Evolutionary conservation across 352 stramenopile genomes (phyloP), one percentile per base, ranked within the genome.

Genomic region (Phytophthora capsici): DNA sequence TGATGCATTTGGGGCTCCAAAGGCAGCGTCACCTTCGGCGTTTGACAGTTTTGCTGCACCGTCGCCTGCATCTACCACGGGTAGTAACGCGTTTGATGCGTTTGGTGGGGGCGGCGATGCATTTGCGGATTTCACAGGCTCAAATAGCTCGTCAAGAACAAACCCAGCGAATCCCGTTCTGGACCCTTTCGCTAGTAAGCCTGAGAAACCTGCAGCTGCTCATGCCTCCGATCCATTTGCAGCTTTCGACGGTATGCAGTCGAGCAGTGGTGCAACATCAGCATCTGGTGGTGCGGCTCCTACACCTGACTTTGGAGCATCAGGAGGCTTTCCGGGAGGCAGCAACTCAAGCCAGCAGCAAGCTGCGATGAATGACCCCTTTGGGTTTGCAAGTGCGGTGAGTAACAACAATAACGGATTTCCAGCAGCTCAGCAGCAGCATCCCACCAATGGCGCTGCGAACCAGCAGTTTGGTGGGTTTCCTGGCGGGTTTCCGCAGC

Each of bases 181-280:
- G 23, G 71, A 76, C 38, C 58, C 62, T 28, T 79, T 79, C 36
- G 49, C 56, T 20, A 70, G 19, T 46, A 52, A 40, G 17, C n/a
- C 34, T 5, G 59, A 70, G 8, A 59, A 69, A 20, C 34, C 63
- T 62, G 34, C 43, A 40, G 23, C 59, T 28, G 16, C 54, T 43
- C 19, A 37, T 37, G 30, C 22, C n/a, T 66, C 65, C 22, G 78
- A 93, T 60, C 81, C 75, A 34, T 93, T 93, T 61, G 63, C 78
- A 22, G 86, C 84, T 36, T 94, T 94, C 52, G 80, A 90, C 48
- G 66, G 44, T 14, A 74, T 89, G 34, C 77, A 77, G 34, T 54
- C 47, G 12, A 75, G 25, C 20, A 43, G 32, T 45, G 19, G 19
- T 54, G 25, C 51, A 26, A 40, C 34, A n/a, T n/a, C n/a, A n/a